Evolutionary conservation across 2,329 filamentous ascomycete species (phyloP).

Genomic region (Alternaria rosae): DNA sequence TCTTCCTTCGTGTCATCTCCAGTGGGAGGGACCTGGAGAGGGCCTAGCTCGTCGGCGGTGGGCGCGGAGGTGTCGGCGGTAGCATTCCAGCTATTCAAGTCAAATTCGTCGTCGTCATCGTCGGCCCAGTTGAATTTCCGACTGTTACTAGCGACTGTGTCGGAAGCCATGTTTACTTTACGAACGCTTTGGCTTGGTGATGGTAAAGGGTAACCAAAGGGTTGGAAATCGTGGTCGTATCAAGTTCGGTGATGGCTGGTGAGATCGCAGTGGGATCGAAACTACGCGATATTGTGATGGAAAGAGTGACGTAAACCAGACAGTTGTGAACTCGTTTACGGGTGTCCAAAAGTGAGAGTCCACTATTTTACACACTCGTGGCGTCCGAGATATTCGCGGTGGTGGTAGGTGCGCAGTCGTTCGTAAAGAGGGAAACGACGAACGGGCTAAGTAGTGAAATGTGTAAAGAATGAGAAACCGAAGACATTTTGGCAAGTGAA

Average conservation of each 20-base stretch:
- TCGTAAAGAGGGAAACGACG: background rate
- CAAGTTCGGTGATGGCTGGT: background rate
- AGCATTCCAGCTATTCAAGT: slow-evolving; percentile 19
- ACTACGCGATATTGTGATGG: background rate
- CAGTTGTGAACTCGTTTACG: background rate
- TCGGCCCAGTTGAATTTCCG: slow-evolving; percentile 29
- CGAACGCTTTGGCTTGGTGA: background rate
- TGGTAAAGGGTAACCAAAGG: background rate
- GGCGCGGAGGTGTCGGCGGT: slow-evolving; percentile 23
- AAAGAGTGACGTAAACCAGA: background rate
- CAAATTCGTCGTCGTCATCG: slow-evolving; percentile 35
- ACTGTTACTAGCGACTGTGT: background rate
- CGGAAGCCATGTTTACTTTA: slow-evolving; percentile 10
- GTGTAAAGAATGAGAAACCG: background rate
- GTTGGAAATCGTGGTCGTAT: background rate
- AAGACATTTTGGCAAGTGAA: slow-evolving; percentile 4
- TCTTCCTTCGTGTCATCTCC: background rate
- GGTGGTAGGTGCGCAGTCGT: background rate
- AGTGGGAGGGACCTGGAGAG: slow-evolving; percentile 7
- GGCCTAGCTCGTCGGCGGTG: slow-evolving; percentile 6
- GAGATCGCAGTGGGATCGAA: background rate
- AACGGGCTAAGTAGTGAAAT: background rate
- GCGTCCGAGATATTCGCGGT: background rate
- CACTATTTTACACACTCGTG: background rate
- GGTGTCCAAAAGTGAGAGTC: background rate